Conservation (phyloP, 352 stramenopile species). For the Elongisporangium undulatum region DNA sequence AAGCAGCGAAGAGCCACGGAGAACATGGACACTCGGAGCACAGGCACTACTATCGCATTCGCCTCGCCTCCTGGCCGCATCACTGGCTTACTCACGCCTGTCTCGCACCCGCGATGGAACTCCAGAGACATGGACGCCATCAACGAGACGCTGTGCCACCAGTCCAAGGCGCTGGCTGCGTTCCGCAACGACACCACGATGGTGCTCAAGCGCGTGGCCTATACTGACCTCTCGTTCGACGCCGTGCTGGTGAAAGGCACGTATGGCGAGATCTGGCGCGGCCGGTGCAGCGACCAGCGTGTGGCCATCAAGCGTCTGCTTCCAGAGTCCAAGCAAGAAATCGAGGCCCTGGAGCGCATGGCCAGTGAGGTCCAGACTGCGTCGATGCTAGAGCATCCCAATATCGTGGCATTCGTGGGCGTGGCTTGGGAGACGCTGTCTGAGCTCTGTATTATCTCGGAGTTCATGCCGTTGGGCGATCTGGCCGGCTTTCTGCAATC, state of each 20-base stretch:
- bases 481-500: constrained; percentile 45
- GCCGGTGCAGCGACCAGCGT: constrained; percentile 53
- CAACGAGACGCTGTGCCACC: constrained; percentile 21
- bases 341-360: constrained; percentile 56
- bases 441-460: constrained; percentile 68
- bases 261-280: constrained; percentile 74
- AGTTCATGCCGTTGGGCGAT: constrained; percentile 78
- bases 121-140: background rate
- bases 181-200: constrained; percentile 52
- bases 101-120: background rate
- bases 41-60: background rate
- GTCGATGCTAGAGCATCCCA: constrained; percentile 63
- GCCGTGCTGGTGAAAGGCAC: constrained; percentile 58
- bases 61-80: background rate
- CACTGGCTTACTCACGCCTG: background rate
- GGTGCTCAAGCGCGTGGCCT: constrained; percentile 46
- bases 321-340: constrained; percentile 49
- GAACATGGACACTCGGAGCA: background rate
- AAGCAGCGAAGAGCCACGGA: background rate
- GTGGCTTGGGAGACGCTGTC: constrained; percentile 62
- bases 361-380: constrained; percentile 67
- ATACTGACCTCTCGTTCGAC: constrained; percentile 63
- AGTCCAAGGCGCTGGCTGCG: constrained; percentile 41
- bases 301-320: constrained; percentile 75
- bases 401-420: constrained; percentile 71